Percentiles rank a stretch among this genome's conserved stretches.
These are phyloP conservation scores for Penicillium waksmanii DNA, from an alignment of 495 filamentous ascomycete species.

Conservation along the genomic window DNA sequence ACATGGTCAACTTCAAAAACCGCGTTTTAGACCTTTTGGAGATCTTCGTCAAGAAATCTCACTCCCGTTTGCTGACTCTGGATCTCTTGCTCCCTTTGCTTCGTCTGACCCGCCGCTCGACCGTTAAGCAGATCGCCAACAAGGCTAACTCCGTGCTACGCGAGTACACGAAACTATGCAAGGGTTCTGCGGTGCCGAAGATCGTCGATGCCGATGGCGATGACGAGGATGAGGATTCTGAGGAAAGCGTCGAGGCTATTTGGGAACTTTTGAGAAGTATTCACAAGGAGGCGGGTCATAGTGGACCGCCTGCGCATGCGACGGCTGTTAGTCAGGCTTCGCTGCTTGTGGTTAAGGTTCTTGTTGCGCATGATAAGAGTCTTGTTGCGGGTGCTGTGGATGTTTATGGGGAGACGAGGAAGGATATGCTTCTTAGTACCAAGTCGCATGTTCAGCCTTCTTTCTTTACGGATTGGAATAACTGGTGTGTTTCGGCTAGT, in stretches of 20 bases:
- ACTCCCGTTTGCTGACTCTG: conserved; percentile 65
- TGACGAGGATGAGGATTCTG: too few relatives aligned
- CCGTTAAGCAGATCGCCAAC: conserved; percentile 70
- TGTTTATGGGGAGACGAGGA: conserved; percentile 61
- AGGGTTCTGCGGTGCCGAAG: conserved; percentile 53
- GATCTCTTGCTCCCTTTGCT: conserved; percentile 70
- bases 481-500: conserved; percentile 62
- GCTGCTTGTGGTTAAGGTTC: conserved; percentile 63
- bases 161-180: conserved; percentile 70
- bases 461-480: conserved; percentile 71
- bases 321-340: conserved; percentile 65
- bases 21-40: conserved; percentile 85
- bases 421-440: conserved; percentile 56
- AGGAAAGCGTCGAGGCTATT: conserved; percentile 38
- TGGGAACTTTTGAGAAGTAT: conserved; percentile 66
- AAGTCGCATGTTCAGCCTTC: conserved; percentile 60
- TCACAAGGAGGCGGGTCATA: conserved; percentile 71
- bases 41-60: conserved; percentile 82
- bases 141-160: conserved; percentile 71
- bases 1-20: conserved; percentile 94
- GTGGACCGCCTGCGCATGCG: conserved; percentile 59
- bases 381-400: conserved; percentile 53
- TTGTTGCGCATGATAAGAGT: conserved; percentile 54
- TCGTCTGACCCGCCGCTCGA: conserved; percentile 60
- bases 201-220: conserved; percentile 30